Percentiles rank a stretch among this genome's conserved stretches.
phyloP scores from a whole-genome alignment of 176 grass and related monocot species.

The Poa annua region DNA sequence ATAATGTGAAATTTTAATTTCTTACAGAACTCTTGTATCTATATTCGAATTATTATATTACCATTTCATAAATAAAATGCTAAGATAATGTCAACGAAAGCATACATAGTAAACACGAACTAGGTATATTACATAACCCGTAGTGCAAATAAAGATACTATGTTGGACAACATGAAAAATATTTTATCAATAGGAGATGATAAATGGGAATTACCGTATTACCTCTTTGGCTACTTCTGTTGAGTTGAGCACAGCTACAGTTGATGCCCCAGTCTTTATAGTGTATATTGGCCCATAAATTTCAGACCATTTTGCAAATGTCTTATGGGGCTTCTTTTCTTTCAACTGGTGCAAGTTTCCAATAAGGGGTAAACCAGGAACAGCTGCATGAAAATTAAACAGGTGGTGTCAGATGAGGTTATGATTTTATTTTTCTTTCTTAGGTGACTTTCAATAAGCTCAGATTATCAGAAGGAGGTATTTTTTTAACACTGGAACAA shows the following conservation, averaged over 20 bases:
- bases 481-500: background rate
- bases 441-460: background rate
- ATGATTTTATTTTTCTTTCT: background rate
- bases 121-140: background rate
- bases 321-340: conserved; percentile 83
- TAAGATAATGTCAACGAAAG: conserved; percentile 9
- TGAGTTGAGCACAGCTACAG: conserved; percentile 81
- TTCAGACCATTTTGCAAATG: conserved; percentile 81
- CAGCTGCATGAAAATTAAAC: conserved; percentile 56
- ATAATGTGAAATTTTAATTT: background rate
- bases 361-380: conserved; percentile 80
- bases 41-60: background rate
- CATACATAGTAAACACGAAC: background rate
- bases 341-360: conserved; percentile 88
- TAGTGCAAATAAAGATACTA: background rate
- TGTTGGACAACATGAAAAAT: conserved; percentile 10
- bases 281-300: conserved; percentile 82
- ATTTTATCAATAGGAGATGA: background rate
- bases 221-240: conserved; percentile 84
- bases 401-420: background rate
- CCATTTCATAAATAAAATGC: background rate
- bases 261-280: conserved; percentile 65
- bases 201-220: background rate
- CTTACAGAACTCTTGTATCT: background rate
- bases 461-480: background rate